These are phyloP conservation scores for Allium fistulosum DNA, from an alignment of 106 monocot species.

Conservation along the genomic window DNA sequence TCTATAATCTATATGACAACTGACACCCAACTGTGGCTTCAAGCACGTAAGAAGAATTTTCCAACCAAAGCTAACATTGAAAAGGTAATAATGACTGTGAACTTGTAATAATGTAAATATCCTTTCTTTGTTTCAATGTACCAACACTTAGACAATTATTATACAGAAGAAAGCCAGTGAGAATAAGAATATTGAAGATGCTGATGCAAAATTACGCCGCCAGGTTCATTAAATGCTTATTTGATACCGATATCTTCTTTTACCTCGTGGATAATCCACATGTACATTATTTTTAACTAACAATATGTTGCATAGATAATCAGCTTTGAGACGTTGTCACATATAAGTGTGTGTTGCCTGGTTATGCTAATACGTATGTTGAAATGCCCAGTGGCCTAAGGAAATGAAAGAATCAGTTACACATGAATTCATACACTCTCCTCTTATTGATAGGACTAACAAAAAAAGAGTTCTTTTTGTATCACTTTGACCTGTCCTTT, in stretches of 20 bases:
- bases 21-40: conserved; percentile 70
- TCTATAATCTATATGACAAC: conserved; percentile 37
- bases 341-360: too few species aligned
- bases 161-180: conserved; percentile 35
- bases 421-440: too few species aligned
- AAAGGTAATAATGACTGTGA: conserved; percentile 25
- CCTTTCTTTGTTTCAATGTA: background rate
- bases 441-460: too few species aligned
- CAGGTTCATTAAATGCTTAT: conserved; percentile 32
- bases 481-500: too few species aligned
- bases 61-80: conserved; percentile 47
- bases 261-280: background rate
- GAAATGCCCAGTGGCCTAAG: too few species aligned
- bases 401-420: too few species aligned
- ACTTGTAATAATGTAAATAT: background rate
- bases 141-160: background rate
- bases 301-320: too few species aligned
- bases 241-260: background rate
- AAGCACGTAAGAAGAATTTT: conserved; percentile 83
- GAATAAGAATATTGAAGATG: conserved; percentile 5
- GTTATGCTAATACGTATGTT: too few species aligned
- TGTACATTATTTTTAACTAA: too few species aligned
- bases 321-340: too few species aligned
- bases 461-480: too few species aligned
- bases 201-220: conserved; percentile 39